A percentile compares a stretch with the other conserved stretches of the same genome.
These are phyloP conservation scores for Plasmopara viticola DNA, from an alignment of 352 stramenopile species.

Conservation along the genomic window DNA sequence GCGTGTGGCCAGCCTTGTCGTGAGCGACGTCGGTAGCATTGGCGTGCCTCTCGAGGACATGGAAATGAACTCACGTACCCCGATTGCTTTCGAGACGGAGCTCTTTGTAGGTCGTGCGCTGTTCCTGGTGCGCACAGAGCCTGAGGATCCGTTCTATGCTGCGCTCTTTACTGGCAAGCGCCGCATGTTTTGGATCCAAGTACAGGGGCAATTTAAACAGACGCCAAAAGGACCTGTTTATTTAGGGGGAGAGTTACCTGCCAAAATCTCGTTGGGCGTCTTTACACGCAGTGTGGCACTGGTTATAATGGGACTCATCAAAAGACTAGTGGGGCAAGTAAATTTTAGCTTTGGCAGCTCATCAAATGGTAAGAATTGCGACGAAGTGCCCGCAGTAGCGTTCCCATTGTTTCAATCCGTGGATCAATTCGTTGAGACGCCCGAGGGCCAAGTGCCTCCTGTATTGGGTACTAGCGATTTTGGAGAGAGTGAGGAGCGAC, in stretches of 20 bases:
- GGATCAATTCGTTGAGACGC: conserved; percentile 74
- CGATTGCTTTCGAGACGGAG: conserved; percentile 81
- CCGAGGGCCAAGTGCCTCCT: conserved; percentile 42
- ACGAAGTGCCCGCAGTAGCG: conserved; percentile 52
- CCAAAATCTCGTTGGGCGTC: conserved; percentile 52
- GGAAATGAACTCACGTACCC: conserved; percentile 50
- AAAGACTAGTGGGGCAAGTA: conserved; percentile 52
- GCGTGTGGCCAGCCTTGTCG: conserved; percentile 20
- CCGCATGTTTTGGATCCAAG: conserved; percentile 85
- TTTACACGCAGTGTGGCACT: conserved; percentile 72
- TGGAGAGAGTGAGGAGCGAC: conserved; percentile 49
- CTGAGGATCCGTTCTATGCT: conserved; percentile 43
- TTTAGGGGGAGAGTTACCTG: conserved; percentile 67
- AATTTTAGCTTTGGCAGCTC: conserved; percentile 67
- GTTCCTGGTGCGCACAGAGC: conserved; percentile 77
- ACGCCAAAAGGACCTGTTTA: conserved; percentile 48
- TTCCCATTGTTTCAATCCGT: conserved; percentile 78
- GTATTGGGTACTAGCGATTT: conserved; percentile 50
- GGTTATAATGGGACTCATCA: conserved; percentile 74
- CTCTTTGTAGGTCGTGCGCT: conserved; percentile 73
- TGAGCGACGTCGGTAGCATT: conserved; percentile 35
- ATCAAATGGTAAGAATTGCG: conserved; percentile 6
- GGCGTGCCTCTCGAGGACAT: conserved; percentile 11
- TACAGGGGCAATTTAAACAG: conserved; percentile 79
- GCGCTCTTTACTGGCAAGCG: conserved; percentile 55